Evolutionary conservation across 2,329 filamentous ascomycete genomes (phyloP).

Genomic region (Tolypocladium tundrense): DNA sequence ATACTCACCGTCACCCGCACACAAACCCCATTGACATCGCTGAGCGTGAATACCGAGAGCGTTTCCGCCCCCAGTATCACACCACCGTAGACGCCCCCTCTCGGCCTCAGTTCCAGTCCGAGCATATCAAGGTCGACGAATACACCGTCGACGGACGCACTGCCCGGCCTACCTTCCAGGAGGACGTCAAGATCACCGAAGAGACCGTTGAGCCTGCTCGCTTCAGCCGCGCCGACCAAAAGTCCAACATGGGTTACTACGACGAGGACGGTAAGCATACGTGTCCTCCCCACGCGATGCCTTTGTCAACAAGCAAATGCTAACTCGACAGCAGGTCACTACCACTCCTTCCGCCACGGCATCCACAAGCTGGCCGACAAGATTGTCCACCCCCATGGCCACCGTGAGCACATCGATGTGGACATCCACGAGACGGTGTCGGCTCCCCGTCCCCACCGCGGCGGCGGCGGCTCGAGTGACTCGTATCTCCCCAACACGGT

Average conservation of each 20-base stretch:
- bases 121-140: constrained; percentile 19
- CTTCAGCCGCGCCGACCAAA: constrained; percentile 28
- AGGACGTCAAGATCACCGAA: constrained; percentile 51
- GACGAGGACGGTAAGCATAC: constrained; percentile 47
- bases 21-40: constrained; percentile 49
- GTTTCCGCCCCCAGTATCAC: constrained; percentile 41
- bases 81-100: constrained; percentile 21
- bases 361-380: constrained; percentile 49
- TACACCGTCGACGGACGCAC: constrained; percentile 26
- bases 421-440: constrained; percentile 26
- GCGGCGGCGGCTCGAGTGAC: constrained; percentile 17
- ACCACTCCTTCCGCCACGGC: constrained; percentile 48
- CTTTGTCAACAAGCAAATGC: neutral
- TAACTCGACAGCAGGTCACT: constrained; percentile 32
- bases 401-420: constrained; percentile 37
- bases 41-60: constrained; percentile 57
- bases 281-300: neutral
- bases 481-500: constrained; percentile 64
- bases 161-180: constrained; percentile 37
- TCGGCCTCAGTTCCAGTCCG: constrained; percentile 21
- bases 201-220: constrained; percentile 53
- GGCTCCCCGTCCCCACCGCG: constrained; percentile 13
- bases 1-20: constrained; percentile 38
- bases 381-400: constrained; percentile 35
- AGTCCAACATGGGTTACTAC: constrained; percentile 56